Evolutionary conservation across 1,139 yeast genomes (phyloP).

Genomic region (Arxiozyma telluris): DNA sequence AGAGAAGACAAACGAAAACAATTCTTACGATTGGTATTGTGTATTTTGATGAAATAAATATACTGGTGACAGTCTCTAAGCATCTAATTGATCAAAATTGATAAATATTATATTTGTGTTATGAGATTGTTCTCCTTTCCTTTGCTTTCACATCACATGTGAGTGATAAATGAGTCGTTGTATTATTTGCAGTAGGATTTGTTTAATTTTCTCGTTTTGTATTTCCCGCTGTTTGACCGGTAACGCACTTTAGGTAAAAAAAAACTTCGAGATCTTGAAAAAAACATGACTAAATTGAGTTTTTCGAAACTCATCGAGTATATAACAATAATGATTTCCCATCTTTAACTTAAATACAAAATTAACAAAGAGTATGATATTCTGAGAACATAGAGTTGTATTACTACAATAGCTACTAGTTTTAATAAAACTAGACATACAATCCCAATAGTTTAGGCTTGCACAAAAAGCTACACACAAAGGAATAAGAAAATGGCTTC

Average conservation of each 20-base stretch:
- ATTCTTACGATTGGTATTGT: no score
- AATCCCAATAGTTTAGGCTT: background rate
- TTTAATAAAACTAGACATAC: background rate
- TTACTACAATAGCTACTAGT: background rate
- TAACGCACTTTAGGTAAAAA: background rate
- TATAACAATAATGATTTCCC: background rate
- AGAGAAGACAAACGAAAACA: no score
- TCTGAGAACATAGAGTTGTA: no score
- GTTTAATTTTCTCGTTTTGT: background rate
- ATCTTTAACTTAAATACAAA: background rate
- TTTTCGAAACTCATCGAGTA: background rate
- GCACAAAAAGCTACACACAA: background rate
- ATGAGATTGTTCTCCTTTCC: background rate
- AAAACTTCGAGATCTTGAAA: background rate
- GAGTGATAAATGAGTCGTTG: no score
- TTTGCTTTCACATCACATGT: background rate
- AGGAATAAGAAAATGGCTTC: constrained; percentile 57
- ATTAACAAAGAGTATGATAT: no score
- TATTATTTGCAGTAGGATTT: no score
- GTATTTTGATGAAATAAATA: no score
- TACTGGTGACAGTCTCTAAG: no score
- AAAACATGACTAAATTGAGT: background rate
- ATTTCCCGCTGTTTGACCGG: background rate
- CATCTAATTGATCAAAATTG: no score
- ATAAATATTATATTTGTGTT: no score